Evolutionary conservation across 164 flowering plant species (phyloP).

Genomic region (Houttuynia cordata): DNA sequence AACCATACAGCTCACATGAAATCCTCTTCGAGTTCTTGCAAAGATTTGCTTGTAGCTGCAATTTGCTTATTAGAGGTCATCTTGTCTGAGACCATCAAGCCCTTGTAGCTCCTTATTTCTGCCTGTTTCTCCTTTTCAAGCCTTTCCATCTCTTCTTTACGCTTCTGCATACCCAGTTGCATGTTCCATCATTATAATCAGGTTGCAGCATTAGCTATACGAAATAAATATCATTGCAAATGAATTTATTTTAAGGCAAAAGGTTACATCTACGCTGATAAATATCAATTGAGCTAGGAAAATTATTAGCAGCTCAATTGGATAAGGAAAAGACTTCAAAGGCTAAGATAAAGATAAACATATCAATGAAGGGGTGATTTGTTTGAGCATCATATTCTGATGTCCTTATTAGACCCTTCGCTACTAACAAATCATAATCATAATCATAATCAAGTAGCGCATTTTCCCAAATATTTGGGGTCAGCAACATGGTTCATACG

Average conservation of each 20-base stretch:
- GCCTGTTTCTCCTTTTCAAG: slow-evolving; percentile 90
- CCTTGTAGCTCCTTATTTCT: slow-evolving; percentile 93
- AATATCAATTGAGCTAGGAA: background rate
- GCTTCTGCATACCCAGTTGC: slow-evolving; percentile 35
- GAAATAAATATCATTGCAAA: background rate
- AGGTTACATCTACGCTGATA: background rate
- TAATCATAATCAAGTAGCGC: too few relatives aligned
- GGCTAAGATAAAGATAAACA: too few relatives aligned
- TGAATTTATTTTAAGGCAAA: too few relatives aligned
- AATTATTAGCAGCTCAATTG: too few relatives aligned
- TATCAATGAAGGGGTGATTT: background rate
- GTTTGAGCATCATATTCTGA: too few relatives aligned
- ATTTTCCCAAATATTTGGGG: too few relatives aligned
- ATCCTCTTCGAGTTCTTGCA: slow-evolving; percentile 95
- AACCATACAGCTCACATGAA: slow-evolving; percentile 63
- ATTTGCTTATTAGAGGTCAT: slow-evolving; percentile 96
- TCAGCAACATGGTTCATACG: too few relatives aligned
- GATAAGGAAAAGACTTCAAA: too few relatives aligned
- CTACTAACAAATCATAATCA: too few relatives aligned
- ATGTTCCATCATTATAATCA: background rate
- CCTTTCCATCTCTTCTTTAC: slow-evolving; percentile 86
- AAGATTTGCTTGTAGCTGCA: slow-evolving; percentile 60
- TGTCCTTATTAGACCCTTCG: too few relatives aligned
- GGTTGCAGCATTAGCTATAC: background rate
- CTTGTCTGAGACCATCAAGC: slow-evolving; percentile 85